Percentiles rank a stretch among this genome's conserved stretches.
Evolutionary conservation across 164 flowering plant species (phyloP).

Genomic region (Chloranthus sessilifolius): DNA sequence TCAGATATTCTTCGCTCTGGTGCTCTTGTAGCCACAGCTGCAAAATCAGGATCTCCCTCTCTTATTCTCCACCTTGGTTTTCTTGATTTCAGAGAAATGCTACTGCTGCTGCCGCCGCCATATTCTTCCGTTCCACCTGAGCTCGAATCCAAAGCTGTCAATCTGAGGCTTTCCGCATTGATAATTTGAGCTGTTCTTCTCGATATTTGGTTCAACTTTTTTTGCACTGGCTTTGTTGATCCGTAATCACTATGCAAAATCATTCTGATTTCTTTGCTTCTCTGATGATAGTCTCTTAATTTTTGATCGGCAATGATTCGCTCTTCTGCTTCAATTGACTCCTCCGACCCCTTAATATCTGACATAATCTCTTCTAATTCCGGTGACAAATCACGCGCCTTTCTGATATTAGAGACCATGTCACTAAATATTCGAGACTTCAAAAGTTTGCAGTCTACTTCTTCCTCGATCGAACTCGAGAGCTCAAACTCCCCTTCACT

Average conservation of each 20-base stretch:
- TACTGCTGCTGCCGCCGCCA: background rate
- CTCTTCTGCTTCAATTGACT: background rate
- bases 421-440: constrained; percentile 18
- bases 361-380: background rate
- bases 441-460: background rate
- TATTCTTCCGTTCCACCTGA: too few relatives aligned
- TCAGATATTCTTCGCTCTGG: background rate
- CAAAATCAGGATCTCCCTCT: too few relatives aligned
- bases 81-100: constrained; percentile 3
- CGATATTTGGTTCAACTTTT: constrained; percentile 11
- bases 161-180: constrained; percentile 11
- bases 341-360: background rate
- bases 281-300: too few relatives aligned
- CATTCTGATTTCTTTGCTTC: too few relatives aligned
- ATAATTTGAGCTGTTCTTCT: constrained; percentile 14
- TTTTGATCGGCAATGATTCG: too few relatives aligned
- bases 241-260: too few relatives aligned
- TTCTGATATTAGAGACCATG: constrained; percentile 21
- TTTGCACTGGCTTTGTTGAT: constrained; percentile 9
- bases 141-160: constrained; percentile 9
- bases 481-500: constrained; percentile 23
- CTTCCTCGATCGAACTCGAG: constrained; percentile 14
- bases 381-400: constrained; percentile 13
- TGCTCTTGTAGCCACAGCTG: too few relatives aligned
- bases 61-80: background rate